A percentile compares a stretch with the other conserved stretches of the same genome.
phyloP scores from a whole-genome alignment of 352 stramenopile species.

The Phytophthora sp. region DNA sequence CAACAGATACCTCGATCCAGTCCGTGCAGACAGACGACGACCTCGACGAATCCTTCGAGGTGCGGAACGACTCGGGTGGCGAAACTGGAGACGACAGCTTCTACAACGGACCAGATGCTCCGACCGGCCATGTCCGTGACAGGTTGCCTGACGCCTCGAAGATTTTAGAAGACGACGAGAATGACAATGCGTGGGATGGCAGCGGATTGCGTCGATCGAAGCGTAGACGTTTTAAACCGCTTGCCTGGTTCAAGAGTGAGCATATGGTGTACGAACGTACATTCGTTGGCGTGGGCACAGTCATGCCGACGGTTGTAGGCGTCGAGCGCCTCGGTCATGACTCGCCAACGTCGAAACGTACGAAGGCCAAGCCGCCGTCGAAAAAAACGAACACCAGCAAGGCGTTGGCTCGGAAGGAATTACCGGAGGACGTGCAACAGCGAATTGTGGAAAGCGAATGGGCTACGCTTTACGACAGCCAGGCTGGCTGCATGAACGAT shows the following conservation, averaged over 20 bases:
- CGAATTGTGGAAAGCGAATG: constrained; percentile 71
- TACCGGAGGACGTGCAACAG: constrained; percentile 64
- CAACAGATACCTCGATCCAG: constrained; percentile 51
- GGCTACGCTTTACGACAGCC: constrained; percentile 72
- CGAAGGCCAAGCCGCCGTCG: constrained; percentile 44
- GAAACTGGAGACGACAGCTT: constrained; percentile 67
- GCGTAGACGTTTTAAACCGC: constrained; percentile 78
- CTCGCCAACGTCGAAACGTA: constrained; percentile 56
- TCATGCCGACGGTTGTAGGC: constrained; percentile 79
- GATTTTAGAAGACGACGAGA: constrained; percentile 38
- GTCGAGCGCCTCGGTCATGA: constrained; percentile 70
- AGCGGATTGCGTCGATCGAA: constrained; percentile 75
- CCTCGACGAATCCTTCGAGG: constrained; percentile 65
- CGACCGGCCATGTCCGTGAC: constrained; percentile 47
- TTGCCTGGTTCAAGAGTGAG: constrained; percentile 91
- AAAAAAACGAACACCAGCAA: constrained; percentile 47
- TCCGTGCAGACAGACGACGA: constrained; percentile 59
- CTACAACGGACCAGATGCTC: constrained; percentile 41
- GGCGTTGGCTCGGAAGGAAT: constrained; percentile 43
- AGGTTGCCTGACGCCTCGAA: constrained; percentile 54
- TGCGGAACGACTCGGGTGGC: constrained; percentile 47
- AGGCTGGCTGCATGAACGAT: constrained; percentile 64
- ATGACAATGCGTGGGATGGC: constrained; percentile 41
- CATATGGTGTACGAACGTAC: constrained; percentile 87
- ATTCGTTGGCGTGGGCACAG: constrained; percentile 78